A percentile compares a stretch with the other conserved stretches of the same genome.
phyloP scores from a whole-genome alignment of 139 green algal species.

The Volvox africanus region DNA sequence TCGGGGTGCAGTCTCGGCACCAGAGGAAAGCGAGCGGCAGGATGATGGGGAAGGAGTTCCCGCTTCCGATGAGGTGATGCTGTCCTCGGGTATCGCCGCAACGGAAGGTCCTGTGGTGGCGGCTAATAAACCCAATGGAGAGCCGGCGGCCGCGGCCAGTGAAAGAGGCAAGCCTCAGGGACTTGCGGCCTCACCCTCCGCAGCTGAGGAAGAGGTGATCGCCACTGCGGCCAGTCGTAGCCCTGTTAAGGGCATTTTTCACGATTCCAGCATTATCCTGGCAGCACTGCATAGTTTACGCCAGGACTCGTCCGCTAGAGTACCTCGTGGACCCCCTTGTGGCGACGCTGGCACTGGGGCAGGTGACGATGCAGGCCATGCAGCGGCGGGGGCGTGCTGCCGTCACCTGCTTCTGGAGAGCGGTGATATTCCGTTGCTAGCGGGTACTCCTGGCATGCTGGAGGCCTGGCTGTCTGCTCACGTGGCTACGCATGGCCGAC shows the following conservation, averaged over 20 bases:
- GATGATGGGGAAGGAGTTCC: too few species aligned
- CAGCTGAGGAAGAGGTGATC: background rate
- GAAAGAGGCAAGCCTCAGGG: background rate
- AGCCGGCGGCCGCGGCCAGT: background rate
- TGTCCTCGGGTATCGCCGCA: too few species aligned
- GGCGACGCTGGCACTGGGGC: background rate
- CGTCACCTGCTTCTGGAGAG: slow-evolving; percentile 31
- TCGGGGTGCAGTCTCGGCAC: too few species aligned
- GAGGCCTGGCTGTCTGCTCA: slow-evolving; percentile 44
- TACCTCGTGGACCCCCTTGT: background rate
- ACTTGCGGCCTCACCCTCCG: background rate
- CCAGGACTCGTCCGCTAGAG: background rate
- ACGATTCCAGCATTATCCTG: background rate
- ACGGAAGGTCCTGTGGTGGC: too few species aligned
- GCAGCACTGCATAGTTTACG: background rate
- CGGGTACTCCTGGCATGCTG: slow-evolving; percentile 37
- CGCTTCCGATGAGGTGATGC: too few species aligned
- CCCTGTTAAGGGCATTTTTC: too few species aligned
- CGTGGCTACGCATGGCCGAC: slow-evolving; percentile 9
- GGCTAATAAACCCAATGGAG: background rate
- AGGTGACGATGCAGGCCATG: background rate
- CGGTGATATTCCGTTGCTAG: slow-evolving; percentile 40
- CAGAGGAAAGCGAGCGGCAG: too few species aligned
- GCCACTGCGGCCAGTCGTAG: too few species aligned
- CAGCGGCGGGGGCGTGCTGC: background rate